Conservation (phyloP, 441 rosid species). For the Mallotus repandus region DNA sequence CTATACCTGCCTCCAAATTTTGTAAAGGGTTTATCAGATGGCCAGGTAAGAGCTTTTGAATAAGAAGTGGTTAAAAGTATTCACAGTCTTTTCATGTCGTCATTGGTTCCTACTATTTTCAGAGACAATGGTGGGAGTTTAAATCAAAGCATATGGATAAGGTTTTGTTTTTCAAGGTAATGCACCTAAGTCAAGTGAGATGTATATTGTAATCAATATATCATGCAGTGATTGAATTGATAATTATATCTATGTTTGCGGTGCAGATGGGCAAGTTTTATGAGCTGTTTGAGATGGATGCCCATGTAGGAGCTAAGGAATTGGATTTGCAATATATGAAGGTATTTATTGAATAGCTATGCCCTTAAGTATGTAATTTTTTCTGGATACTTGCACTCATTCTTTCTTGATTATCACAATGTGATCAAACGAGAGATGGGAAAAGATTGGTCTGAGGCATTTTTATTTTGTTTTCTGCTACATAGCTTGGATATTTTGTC, state of each 20-base stretch:
- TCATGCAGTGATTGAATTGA: conserved; percentile 10
- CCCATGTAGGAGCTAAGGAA: conserved; percentile 94
- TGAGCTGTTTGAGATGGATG: conserved; percentile 99
- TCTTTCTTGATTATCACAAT: conserved; percentile 9
- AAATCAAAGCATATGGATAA: conserved; percentile 99
- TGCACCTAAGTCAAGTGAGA: conserved; percentile 14
- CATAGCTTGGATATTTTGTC: conserved; percentile 8
- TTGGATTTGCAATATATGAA: conserved; percentile 96
- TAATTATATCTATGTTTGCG: conserved; percentile 20
- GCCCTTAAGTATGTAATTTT: not conserved
- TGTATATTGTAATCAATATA: conserved; percentile 13
- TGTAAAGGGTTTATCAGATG: conserved; percentile 73
- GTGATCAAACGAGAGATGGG: not conserved
- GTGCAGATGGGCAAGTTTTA: conserved; percentile 98
- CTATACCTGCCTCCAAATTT: conserved; percentile 87
- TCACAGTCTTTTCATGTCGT: conserved; percentile 14
- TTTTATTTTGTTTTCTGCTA: not conserved
- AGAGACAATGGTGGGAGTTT: conserved; percentile 99
- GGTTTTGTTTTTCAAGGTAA: conserved; percentile 96
- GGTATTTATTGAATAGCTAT: conserved; percentile 43
- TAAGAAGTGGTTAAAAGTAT: conserved; percentile 11
- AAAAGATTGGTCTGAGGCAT: not conserved
- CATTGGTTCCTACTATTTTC: conserved; percentile 26
- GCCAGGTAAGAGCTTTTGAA: conserved; percentile 61
- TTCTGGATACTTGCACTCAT: conserved; percentile 14